Base-by-base conservation (phyloP, 2,329 filamentous ascomycete genomes). In the Helicocarpus griseus region DNA sequence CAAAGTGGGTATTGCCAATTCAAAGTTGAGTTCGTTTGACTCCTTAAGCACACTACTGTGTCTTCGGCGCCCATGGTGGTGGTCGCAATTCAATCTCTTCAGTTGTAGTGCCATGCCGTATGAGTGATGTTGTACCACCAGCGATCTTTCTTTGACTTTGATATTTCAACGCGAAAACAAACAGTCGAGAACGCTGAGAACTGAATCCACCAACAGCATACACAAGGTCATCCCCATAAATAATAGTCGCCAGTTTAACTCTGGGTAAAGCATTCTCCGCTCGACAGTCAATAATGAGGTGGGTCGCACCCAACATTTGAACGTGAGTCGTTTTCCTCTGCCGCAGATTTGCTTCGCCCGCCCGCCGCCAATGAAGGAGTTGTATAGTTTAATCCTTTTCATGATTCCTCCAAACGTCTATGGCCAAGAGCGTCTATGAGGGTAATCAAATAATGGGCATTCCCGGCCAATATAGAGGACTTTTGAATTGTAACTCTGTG, bases 171-270 rank as follows among this genome's bases (percentile, higher is more conserved):
- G 6, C 69, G 56, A 0, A 24, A 8, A 11, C 59, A 62, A 1
- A 73, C 53, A 5, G 6, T 56, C 61, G 0, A 48, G 57, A 1
- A 53, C 51, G 1, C 33, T 53, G 48, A 63, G 69, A 38, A 69
- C 52, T 26, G 45, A 13, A 47, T 0, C 65, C 60, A 51, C 74
- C 69, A 50, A 63, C 68, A 1, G 62, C 66, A 51, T 72, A 71
- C 5, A 69, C 11, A 4, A 73, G 56, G 5, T 71, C 68, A 53
- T 72, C 70, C 3, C 67, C 67, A 1, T 69, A 68, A 8, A n/a
- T n/a, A n/a, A n/a, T n/a, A n/a, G n/a, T n/a, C n/a, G n/a, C n/a
- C n/a, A n/a, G n/a, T n/a, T n/a, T n/a, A n/a, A n/a, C n/a, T n/a
- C n/a, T n/a, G n/a, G n/a, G n/a, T n/a, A 39, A 17, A 17, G 8